Percentiles rank a stretch among this genome's conserved stretches.
Evolutionary conservation across 331 rosid species (phyloP).

Genomic region (Dryas integrifolia): DNA sequence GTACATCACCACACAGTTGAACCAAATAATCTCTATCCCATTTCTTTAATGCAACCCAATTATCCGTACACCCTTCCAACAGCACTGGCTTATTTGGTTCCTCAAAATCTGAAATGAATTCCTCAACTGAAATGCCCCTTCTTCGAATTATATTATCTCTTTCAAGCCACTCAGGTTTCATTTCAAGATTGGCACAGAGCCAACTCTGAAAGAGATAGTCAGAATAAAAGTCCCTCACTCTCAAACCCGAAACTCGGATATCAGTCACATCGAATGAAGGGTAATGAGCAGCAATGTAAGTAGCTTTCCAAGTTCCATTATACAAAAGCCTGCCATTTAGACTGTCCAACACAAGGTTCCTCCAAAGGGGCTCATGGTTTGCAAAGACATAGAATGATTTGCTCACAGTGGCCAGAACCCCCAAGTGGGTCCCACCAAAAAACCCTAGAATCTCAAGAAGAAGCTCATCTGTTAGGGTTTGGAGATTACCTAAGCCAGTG

Average conservation of each 20-base stretch:
- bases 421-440: conserved; percentile 48
- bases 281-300: conserved; percentile 51
- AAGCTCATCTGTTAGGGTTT: conserved; percentile 71
- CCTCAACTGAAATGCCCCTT: conserved; percentile 77
- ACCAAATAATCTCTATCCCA: conserved; percentile 87
- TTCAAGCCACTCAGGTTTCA: conserved; percentile 84
- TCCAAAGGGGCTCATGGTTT: conserved; percentile 86
- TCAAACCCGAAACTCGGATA: conserved; percentile 31
- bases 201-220: conserved; percentile 94
- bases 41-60: conserved; percentile 70
- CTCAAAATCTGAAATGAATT: conserved; percentile 64
- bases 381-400: conserved; percentile 63
- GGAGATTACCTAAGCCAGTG: conserved; percentile 83
- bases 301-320: conserved; percentile 67
- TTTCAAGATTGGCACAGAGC: conserved; percentile 95
- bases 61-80: conserved; percentile 81
- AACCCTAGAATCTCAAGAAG: conserved; percentile 74
- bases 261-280: conserved; percentile 43
- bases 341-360: conserved; percentile 72
- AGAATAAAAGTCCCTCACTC: conserved; percentile 83
- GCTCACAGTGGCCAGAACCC: conserved; percentile 69
- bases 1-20: conserved; percentile 54
- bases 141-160: conserved; percentile 67
- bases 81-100: conserved; percentile 76
- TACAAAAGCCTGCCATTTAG: conserved; percentile 48